Percentiles rank a stretch among this genome's conserved stretches.
Conservation (phyloP, 2,329 filamentous ascomycete species). For the Claviceps sp. region DNA sequence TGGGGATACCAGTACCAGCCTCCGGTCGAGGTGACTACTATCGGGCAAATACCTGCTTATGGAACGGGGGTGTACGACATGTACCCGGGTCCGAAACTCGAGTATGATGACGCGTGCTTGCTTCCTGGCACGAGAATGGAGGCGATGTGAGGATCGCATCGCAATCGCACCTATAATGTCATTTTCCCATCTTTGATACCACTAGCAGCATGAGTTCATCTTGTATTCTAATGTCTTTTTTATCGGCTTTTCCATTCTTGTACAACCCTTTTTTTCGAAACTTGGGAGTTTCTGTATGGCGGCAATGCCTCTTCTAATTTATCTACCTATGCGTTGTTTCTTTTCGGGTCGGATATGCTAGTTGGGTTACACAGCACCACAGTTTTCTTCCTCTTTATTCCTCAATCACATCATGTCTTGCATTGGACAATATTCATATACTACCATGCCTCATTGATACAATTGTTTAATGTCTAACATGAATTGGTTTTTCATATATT, state of each 20-base stretch:
- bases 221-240: background rate
- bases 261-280: background rate
- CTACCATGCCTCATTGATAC: no score
- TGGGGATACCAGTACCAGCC: conserved; percentile 46
- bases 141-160: conserved; percentile 22
- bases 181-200: background rate
- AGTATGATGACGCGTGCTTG: conserved; percentile 43
- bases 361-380: conserved; percentile 17
- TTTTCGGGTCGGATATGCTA: conserved; percentile 16
- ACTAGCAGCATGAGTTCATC: background rate
- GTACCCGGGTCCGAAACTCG: conserved; percentile 39
- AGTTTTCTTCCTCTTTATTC: conserved; percentile 1
- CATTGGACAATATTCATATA: background rate
- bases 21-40: conserved; percentile 42
- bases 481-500: no score
- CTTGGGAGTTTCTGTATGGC: background rate
- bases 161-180: background rate
- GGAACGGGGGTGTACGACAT: conserved; percentile 36
- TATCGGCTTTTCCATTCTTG: background rate
- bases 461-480: no score
- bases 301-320: background rate
- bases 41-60: conserved; percentile 37
- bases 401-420: background rate
- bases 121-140: conserved; percentile 46
- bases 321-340: background rate